Evolutionary conservation across 2,329 filamentous ascomycete species (phyloP).

Genomic region (Coniochaeta prunicola): DNA sequence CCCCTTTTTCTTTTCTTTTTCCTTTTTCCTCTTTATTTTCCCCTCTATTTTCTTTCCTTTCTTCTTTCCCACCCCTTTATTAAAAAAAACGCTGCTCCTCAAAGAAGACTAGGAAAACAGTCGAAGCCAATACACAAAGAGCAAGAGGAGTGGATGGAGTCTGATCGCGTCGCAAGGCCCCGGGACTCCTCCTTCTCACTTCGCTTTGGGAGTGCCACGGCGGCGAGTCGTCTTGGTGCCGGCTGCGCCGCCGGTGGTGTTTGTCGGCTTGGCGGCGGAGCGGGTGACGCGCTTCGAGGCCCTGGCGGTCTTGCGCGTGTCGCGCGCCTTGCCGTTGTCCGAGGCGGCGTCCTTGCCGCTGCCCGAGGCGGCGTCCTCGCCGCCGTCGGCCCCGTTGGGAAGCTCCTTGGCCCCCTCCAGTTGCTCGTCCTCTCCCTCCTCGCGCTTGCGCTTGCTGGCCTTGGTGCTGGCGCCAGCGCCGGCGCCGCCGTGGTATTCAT

Average conservation of each 20-base stretch:
- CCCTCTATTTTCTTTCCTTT: too few species aligned
- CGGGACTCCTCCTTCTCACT: too few species aligned
- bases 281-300: not conserved
- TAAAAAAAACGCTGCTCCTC: too few species aligned
- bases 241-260: not conserved
- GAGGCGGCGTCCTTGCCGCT: not conserved
- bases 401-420: not conserved
- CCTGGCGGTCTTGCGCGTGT: not conserved
- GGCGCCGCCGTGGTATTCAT: too few species aligned
- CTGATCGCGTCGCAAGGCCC: too few species aligned
- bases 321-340: not conserved
- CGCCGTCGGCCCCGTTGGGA: not conserved
- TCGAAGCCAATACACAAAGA: too few species aligned
- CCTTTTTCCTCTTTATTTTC: too few species aligned
- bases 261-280: not conserved
- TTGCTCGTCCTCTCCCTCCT: not conserved
- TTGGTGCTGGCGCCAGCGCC: not conserved
- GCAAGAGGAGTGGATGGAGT: too few species aligned
- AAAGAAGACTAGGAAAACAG: too few species aligned
- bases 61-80: not conserved
- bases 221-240: not conserved
- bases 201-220: not conserved
- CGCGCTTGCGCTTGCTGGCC: not conserved
- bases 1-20: too few species aligned
- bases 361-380: not conserved